phyloP scores from a whole-genome alignment of 345 rosid genomes.

The Lepidium africanum region DNA sequence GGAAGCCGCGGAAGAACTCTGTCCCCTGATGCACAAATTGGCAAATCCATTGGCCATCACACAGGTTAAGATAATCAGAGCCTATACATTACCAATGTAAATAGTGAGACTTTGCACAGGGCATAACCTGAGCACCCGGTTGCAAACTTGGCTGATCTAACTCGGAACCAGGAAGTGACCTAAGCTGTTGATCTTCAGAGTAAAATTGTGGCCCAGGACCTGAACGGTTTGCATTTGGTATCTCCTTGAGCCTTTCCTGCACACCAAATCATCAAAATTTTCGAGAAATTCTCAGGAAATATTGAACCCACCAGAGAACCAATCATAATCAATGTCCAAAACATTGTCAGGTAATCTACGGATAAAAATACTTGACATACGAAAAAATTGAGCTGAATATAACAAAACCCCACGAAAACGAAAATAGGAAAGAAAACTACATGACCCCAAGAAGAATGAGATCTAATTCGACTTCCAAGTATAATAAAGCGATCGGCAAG shows the following conservation, averaged over 20 bases:
- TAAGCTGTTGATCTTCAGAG: conserved; percentile 38
- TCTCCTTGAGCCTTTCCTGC: conserved; percentile 86
- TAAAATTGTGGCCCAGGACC: conserved; percentile 45
- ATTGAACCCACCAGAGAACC: neutral
- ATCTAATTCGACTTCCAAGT: neutral
- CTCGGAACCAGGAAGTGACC: conserved; percentile 84
- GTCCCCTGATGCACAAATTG: conserved; percentile 43
- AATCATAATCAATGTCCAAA: neutral
- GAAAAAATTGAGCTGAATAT: neutral
- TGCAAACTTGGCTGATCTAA: conserved; percentile 53
- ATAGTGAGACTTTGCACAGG: neutral
- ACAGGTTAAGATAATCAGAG: neutral
- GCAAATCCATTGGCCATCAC: neutral
- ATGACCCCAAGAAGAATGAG: neutral
- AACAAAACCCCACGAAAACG: neutral
- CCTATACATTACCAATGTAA: neutral
- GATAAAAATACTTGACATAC: neutral
- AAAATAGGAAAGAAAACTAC: neutral
- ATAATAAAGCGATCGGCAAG: neutral
- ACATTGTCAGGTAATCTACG: neutral
- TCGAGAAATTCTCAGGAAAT: neutral
- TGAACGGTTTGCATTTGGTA: conserved; percentile 48
- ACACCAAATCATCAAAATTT: neutral
- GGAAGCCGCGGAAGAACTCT: conserved; percentile 66
- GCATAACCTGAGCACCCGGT: conserved; percentile 57